Evolutionary conservation across 257 asterid species (phyloP).

Genomic region (Solanum raphanifolium): DNA sequence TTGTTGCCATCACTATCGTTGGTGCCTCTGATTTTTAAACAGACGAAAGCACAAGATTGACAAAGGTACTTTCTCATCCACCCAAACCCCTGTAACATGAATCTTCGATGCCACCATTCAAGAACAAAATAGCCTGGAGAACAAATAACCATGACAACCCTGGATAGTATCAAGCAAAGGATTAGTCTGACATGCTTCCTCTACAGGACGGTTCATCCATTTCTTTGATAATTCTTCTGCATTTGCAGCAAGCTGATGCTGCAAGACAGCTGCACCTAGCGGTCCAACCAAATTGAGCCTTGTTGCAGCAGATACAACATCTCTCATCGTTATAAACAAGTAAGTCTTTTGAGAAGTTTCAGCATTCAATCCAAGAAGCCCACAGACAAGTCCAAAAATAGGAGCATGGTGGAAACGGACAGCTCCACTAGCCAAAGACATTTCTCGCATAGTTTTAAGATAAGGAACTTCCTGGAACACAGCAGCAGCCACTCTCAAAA

Average conservation of each 20-base stretch:
- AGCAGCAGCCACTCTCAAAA: constrained; percentile 69
- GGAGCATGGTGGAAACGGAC: constrained; percentile 76
- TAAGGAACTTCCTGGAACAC: constrained; percentile 56
- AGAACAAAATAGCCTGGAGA: constrained; percentile 88
- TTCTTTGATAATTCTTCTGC: constrained; percentile 55
- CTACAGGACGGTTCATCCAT: constrained; percentile 74
- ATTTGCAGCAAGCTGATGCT: constrained; percentile 45
- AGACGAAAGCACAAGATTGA: neutral
- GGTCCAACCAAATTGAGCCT: constrained; percentile 88
- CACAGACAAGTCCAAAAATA: constrained; percentile 69
- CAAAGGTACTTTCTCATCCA: neutral
- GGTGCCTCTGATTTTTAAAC: neutral
- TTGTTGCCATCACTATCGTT: neutral
- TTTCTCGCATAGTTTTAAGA: constrained; percentile 42
- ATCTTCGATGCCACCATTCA: constrained; percentile 12
- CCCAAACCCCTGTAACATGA: neutral
- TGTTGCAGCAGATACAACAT: constrained; percentile 83
- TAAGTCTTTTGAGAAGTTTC: constrained; percentile 62
- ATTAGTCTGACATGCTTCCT: constrained; percentile 85
- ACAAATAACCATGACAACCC: constrained; percentile 93
- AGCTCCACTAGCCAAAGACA: constrained; percentile 32
- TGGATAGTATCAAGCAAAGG: constrained; percentile 85
- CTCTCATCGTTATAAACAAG: constrained; percentile 84
- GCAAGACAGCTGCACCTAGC: constrained; percentile 73
- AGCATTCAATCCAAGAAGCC: constrained; percentile 55